Percentiles rank a stretch among this genome's conserved stretches.
phyloP scores from a whole-genome alignment of 1,139 yeast genomes.

The Protomyces inouyei region DNA sequence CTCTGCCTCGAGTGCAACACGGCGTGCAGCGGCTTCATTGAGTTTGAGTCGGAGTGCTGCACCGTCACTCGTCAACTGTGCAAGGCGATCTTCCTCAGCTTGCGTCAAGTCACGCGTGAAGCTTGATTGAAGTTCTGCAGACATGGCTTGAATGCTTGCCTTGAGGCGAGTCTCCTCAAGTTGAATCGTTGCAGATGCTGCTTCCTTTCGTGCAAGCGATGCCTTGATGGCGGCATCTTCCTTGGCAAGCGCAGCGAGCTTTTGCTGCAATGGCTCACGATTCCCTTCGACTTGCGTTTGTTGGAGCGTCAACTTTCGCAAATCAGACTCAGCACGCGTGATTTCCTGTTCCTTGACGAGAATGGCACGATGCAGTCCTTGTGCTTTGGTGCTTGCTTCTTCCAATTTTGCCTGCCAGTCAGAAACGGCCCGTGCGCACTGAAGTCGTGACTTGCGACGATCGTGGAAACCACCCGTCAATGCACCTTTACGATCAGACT shows the following conservation, averaged over 20 bases:
- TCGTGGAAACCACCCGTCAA: conserved; percentile 87
- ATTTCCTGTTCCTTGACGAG: conserved; percentile 46
- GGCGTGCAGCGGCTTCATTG: conserved; percentile 45
- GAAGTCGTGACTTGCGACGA: conserved; percentile 61
- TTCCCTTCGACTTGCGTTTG: conserved; percentile 44
- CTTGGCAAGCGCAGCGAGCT: conserved; percentile 45
- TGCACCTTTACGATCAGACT: conserved; percentile 77
- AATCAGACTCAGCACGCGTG: conserved; percentile 46
- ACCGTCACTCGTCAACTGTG: conserved; percentile 39
- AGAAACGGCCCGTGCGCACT: conserved; percentile 56
- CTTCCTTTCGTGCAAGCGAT: conserved; percentile 23
- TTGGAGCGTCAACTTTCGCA: conserved; percentile 47
- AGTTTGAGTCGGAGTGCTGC: conserved; percentile 43
- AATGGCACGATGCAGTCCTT: conserved; percentile 41
- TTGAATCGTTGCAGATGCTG: conserved; percentile 35
- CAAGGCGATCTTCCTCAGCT: conserved; percentile 47
- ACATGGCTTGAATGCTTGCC: conserved; percentile 41
- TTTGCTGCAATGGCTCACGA: conserved; percentile 47
- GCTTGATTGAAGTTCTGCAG: conserved; percentile 51
- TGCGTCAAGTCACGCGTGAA: conserved; percentile 53
- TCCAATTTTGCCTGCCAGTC: conserved; percentile 50
- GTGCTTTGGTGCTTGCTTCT: conserved; percentile 43
- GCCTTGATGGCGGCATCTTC: conserved; percentile 40
- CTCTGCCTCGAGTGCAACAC: conserved; percentile 50
- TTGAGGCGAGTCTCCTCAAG: conserved; percentile 37